Evolutionary conservation across 768 basidiomycete genomes (phyloP).

Genomic region (Crucibulum laeve): DNA sequence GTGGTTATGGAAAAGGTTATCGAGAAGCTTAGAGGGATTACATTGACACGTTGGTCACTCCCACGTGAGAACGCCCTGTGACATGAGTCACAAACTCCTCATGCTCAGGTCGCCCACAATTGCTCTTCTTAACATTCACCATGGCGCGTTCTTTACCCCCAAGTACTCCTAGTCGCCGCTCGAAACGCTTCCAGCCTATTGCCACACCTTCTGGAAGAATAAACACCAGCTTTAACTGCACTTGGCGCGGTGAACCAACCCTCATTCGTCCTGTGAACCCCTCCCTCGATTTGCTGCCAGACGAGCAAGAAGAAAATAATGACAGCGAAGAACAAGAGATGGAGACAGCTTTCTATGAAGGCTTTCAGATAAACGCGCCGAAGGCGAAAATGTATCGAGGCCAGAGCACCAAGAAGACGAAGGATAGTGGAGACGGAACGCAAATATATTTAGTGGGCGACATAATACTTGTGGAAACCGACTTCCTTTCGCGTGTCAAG

Average conservation of each 20-base stretch:
- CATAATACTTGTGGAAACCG: conserved; percentile 56
- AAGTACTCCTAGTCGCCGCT: conserved; percentile 24
- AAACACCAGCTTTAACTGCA: conserved; percentile 11
- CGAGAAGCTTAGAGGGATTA: too few relatives aligned
- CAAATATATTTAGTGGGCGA: conserved; percentile 55
- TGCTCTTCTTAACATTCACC: conserved; percentile 5
- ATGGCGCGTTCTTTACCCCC: conserved; percentile 6
- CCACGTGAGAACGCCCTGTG: too few relatives aligned
- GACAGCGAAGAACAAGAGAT: conserved; percentile 11
- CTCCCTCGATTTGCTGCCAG: conserved; percentile 17
- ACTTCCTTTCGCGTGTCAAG: conserved; percentile 33
- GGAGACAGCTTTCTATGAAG: conserved; percentile 31
- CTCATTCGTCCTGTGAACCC: conserved; percentile 17
- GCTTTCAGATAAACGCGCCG: conserved; percentile 25
- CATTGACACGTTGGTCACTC: too few relatives aligned
- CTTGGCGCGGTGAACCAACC: conserved; percentile 21
- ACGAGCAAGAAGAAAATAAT: conserved; percentile 17
- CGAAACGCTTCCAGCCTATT: conserved; percentile 24
- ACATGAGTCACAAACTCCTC: too few relatives aligned
- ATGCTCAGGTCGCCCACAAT: too few relatives aligned
- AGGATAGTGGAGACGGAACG: conserved; percentile 14
- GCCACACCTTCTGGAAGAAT: conserved; percentile 18
- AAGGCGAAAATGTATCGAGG: conserved; percentile 19
- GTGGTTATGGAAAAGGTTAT: too few relatives aligned
- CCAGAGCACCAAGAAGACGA: conserved; percentile 12